phyloP scores from a whole-genome alignment of 2,329 filamentous ascomycete species.

The Ilyonectria mors-panacis region DNA sequence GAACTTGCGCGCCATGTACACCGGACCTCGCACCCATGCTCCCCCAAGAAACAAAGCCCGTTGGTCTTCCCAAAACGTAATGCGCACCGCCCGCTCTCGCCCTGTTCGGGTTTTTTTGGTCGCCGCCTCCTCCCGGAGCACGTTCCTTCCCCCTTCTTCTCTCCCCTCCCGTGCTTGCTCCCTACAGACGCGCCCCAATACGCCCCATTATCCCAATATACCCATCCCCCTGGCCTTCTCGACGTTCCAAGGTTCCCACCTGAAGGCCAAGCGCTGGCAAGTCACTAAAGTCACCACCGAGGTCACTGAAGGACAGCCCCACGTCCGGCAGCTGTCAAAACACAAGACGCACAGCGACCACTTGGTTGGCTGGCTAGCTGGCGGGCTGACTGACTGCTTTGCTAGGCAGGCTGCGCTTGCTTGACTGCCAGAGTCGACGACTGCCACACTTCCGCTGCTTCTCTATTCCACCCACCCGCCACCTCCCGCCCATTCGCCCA shows the following conservation, averaged over 20 bases:
- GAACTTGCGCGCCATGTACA: conserved; percentile 19
- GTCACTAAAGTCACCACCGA: conserved; percentile 32
- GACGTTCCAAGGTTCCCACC: conserved; percentile 45
- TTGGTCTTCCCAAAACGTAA: conserved; percentile 47
- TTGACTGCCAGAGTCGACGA: conserved; percentile 8
- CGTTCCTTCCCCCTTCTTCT: conserved; percentile 39
- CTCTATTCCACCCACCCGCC: conserved; percentile 23
- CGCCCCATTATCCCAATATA: conserved; percentile 26
- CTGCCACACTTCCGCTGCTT: conserved; percentile 16
- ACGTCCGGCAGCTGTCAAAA: conserved; percentile 48
- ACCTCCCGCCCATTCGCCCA: conserved; percentile 29
- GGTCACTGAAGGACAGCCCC: conserved; percentile 22
- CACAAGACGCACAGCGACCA: conserved; percentile 41
- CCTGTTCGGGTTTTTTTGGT: conserved; percentile 42
- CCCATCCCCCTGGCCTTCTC: conserved; percentile 27
- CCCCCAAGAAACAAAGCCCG: conserved; percentile 41
- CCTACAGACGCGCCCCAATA: conserved; percentile 2
- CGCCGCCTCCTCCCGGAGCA: conserved; percentile 40
- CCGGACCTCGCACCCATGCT: conserved; percentile 24
- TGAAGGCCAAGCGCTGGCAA: conserved; percentile 42
- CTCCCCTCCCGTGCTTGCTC: conserved; percentile 32
- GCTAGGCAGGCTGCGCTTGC: neutral
- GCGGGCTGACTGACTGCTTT: conserved; percentile 18
- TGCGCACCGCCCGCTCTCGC: conserved; percentile 44
- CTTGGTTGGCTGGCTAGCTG: conserved; percentile 16